Conservation (phyloP, 495 filamentous ascomycete genomes). For the Acidomyces sp. region DNA sequence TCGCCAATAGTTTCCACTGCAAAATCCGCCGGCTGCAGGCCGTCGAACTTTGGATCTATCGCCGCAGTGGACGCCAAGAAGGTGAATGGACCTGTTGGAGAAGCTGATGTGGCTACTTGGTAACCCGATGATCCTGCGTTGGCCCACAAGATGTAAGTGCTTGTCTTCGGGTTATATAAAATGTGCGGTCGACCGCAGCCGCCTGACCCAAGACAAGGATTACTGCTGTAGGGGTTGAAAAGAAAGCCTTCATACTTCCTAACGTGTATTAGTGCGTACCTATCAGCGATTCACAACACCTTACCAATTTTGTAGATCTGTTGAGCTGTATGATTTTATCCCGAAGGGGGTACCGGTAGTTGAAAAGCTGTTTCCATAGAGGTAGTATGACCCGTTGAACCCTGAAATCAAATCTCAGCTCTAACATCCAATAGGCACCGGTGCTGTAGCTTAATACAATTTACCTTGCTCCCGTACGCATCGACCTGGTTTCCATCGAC, state of each 20-base stretch:
- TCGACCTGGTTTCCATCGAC: slow-evolving; percentile 8
- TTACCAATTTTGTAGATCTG: slow-evolving; percentile 1
- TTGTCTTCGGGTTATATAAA: slow-evolving; percentile 1
- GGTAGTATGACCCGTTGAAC: slow-evolving; percentile 6
- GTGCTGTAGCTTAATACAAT: too few species aligned
- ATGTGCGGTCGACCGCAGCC: slow-evolving; percentile 6
- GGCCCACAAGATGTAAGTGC: slow-evolving; percentile 6
- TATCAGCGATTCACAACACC: background rate
- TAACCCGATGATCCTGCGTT: slow-evolving; percentile 9
- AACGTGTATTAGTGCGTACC: background rate
- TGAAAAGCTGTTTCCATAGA: slow-evolving; percentile 9
- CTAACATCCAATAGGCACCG: too few species aligned
- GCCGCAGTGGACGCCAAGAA: background rate
- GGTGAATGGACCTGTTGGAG: slow-evolving; percentile 1
- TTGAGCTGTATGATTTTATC: slow-evolving; percentile 4
- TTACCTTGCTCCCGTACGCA: slow-evolving; percentile 8
- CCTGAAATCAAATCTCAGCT: too few species aligned
- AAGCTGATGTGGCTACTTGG: background rate
- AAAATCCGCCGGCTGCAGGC: slow-evolving; percentile 3
- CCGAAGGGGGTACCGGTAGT: slow-evolving; percentile 2
- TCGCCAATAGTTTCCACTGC: background rate
- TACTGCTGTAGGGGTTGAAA: slow-evolving; percentile 3
- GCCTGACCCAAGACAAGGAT: background rate
- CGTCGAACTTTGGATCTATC: slow-evolving; percentile 1
- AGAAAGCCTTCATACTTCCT: slow-evolving; percentile 7